Percentiles rank a stretch among this genome's conserved stretches.
These are phyloP conservation scores for Beta lomatogona DNA, from an alignment of 179 eudicot genomes.

Conservation along the genomic window DNA sequence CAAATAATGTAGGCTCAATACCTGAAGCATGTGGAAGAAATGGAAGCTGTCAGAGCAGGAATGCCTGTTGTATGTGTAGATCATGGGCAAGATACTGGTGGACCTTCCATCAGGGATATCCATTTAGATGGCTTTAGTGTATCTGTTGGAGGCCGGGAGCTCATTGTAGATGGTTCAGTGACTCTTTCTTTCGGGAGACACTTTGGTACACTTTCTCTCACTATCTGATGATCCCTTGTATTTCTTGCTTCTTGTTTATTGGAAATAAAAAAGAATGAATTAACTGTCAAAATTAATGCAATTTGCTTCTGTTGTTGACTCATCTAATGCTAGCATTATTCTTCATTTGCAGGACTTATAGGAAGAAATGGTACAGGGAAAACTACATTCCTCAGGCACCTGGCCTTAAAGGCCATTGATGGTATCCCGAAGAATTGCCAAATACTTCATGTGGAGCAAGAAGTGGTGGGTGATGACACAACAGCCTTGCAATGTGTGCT, in stretches of 20 bases:
- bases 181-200: conserved; percentile 94
- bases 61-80: conserved; percentile 81
- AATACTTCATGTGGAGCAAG: conserved; percentile 97
- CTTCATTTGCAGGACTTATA: conserved; percentile 69
- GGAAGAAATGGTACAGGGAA: conserved; percentile 99
- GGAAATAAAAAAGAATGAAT: not conserved
- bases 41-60: conserved; percentile 96
- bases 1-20: conserved; percentile 65
- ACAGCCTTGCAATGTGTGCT: conserved; percentile 93
- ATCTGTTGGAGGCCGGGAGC: conserved; percentile 97
- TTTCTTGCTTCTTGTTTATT: not conserved
- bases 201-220: conserved; percentile 57
- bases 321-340: not conserved
- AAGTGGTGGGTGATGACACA: conserved; percentile 89
- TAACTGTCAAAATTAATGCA: not conserved
- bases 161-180: conserved; percentile 77
- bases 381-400: conserved; percentile 92
- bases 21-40: conserved; percentile 79
- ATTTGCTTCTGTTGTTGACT: conserved; percentile 8
- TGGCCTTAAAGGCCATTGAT: conserved; percentile 94
- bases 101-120: conserved; percentile 75
- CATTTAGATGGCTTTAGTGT: conserved; percentile 88
- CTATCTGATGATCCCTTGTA: not conserved
- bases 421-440: conserved; percentile 96
- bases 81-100: conserved; percentile 66